These are phyloP conservation scores for Cercis canadensis DNA, from an alignment of 306 rosid species.

Conservation along the genomic window DNA sequence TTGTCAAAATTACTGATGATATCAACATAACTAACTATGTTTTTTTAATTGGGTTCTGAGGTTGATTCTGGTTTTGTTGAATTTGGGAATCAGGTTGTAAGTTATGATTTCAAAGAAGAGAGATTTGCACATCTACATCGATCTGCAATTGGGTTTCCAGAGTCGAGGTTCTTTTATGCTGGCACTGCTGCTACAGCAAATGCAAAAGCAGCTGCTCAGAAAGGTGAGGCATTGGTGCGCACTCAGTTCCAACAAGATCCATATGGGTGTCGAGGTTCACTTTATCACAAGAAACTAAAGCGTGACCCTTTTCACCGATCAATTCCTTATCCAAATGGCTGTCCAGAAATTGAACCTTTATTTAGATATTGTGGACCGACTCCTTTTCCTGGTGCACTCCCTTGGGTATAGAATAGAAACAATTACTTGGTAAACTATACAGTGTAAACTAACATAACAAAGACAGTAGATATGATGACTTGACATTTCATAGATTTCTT, in stretches of 20 bases:
- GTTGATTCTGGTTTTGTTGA: slow-evolving; percentile 29
- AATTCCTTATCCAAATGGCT: slow-evolving; percentile 89
- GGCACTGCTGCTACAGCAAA: slow-evolving; percentile 78
- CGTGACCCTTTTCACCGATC: slow-evolving; percentile 93
- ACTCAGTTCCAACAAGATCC: slow-evolving; percentile 82
- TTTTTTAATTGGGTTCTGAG: slow-evolving; percentile 22
- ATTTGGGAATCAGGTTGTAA: slow-evolving; percentile 68
- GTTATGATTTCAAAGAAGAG: slow-evolving; percentile 88
- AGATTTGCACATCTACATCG: slow-evolving; percentile 87
- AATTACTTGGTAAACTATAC: slow-evolving; percentile 4
- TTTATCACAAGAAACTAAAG: slow-evolving; percentile 68
- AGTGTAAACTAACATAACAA: slow-evolving; percentile 26
- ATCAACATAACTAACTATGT: background rate
- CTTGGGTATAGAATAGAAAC: slow-evolving; percentile 53
- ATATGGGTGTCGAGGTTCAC: slow-evolving; percentile 83
- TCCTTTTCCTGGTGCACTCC: slow-evolving; percentile 75
- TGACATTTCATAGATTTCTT: background rate
- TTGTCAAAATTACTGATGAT: background rate
- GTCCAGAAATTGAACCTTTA: slow-evolving; percentile 87
- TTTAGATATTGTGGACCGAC: slow-evolving; percentile 82
- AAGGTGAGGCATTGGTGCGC: slow-evolving; percentile 84
- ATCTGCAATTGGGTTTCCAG: slow-evolving; percentile 88
- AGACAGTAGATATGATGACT: slow-evolving; percentile 12
- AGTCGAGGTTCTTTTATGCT: slow-evolving; percentile 74
- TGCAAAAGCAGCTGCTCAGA: slow-evolving; percentile 71